Conservation (phyloP, 441 rosid genomes). For the Brassica balearica region DNA sequence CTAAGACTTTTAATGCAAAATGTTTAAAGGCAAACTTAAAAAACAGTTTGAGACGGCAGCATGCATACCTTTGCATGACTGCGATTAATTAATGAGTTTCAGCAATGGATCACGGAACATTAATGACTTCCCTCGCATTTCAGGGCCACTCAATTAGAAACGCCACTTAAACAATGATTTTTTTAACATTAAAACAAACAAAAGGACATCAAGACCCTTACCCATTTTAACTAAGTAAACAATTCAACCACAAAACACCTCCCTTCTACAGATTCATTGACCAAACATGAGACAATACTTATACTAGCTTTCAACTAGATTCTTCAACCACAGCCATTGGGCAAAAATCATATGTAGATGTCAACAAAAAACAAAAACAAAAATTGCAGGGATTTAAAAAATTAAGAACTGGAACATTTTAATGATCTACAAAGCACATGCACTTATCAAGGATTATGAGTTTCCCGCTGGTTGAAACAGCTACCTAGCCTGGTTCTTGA, state of each 20-base stretch:
- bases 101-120: not conserved
- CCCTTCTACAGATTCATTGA: not conserved
- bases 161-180: not conserved
- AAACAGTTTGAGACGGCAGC: not conserved
- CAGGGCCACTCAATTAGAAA: not conserved
- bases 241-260: not conserved
- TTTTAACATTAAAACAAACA: not conserved
- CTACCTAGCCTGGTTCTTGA: not conserved
- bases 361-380: not conserved
- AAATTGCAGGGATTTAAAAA: not conserved
- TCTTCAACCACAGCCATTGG: not conserved
- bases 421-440: not conserved
- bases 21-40: not conserved
- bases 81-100: not conserved
- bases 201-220: not conserved
- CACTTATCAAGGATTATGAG: not conserved
- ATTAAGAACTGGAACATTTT: not conserved
- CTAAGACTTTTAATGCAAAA: not conserved
- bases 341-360: not conserved
- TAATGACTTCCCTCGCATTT: not conserved
- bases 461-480: not conserved
- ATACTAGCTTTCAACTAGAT: not conserved
- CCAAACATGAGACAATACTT: not conserved
- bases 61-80: not conserved
- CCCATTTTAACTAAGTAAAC: not conserved